phyloP scores from a whole-genome alignment of 2,329 filamentous ascomycete species.

The Neofusicoccum ribis region DNA sequence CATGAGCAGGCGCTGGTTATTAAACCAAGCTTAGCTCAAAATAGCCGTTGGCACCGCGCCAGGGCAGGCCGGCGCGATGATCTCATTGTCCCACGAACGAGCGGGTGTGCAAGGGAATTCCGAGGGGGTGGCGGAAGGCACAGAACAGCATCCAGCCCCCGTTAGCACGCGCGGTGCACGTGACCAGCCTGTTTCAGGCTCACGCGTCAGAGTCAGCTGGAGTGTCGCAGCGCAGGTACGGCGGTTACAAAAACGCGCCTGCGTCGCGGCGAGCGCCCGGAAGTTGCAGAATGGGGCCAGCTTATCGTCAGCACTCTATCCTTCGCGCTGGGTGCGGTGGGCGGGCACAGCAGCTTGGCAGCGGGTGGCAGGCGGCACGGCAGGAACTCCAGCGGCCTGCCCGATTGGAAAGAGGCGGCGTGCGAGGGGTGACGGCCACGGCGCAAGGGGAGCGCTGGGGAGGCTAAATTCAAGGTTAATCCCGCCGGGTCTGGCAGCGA shows the following conservation, averaged over 20 bases:
- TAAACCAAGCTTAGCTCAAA: not conserved
- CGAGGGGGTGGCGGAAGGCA: not conserved
- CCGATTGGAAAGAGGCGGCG: not conserved
- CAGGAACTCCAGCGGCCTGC: not conserved
- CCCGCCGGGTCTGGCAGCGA: not conserved
- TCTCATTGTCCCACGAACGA: not conserved
- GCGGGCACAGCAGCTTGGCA: not conserved
- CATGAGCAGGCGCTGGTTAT: not conserved
- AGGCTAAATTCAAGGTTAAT: constrained; percentile 18
- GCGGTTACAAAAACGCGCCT: constrained; percentile 8
- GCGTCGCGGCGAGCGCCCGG: not conserved
- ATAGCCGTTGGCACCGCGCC: not conserved
- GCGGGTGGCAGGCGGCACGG: not conserved
- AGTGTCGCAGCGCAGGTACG: constrained; percentile 15
- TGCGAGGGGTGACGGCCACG: not conserved
- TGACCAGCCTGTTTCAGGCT: constrained; percentile 3
- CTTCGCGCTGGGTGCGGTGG: not conserved
- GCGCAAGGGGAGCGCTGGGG: not conserved
- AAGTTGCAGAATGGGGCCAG: not conserved
- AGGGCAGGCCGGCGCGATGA: not conserved
- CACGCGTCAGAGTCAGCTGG: not conserved
- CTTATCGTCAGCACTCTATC: constrained; percentile 10
- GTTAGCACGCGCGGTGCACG: not conserved
- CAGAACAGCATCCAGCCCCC: not conserved
- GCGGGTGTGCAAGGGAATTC: not conserved